These are phyloP conservation scores for Saccharomycopsis guyanensis DNA, from an alignment of 805 yeast species.

Conservation along the genomic window DNA sequence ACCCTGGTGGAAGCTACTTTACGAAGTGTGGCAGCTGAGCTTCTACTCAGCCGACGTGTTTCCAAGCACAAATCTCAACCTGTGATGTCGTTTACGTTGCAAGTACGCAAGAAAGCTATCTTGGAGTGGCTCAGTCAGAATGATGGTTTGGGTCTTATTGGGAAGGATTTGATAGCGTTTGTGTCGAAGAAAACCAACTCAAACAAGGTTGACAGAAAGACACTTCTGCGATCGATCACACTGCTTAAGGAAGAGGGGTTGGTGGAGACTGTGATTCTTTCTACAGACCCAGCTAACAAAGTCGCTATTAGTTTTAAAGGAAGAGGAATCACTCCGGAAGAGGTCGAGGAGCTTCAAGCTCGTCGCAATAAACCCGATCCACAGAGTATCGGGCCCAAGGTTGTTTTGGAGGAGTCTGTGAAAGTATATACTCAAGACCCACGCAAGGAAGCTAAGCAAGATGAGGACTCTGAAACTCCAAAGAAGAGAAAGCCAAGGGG, in stretches of 20 bases:
- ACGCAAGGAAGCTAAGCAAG: not conserved
- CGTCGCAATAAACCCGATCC: not conserved
- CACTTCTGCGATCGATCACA: conserved; percentile 4
- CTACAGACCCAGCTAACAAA: not conserved
- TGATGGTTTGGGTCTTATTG: conserved; percentile 2
- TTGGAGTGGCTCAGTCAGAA: conserved; percentile 5
- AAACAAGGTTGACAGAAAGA: conserved; percentile 6
- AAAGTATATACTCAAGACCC: not conserved
- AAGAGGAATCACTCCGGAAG: not conserved
- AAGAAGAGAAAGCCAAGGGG: not conserved
- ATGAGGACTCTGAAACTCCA: not conserved
- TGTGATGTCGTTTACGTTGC: conserved; percentile 6
- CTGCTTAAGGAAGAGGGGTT: not conserved
- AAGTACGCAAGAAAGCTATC: conserved; percentile 1
- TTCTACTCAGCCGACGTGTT: too few species aligned
- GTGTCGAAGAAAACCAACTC: not conserved
- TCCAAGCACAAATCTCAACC: too few species aligned
- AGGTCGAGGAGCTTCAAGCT: not conserved
- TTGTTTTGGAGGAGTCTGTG: not conserved
- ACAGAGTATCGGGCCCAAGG: not conserved
- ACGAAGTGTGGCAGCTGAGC: not conserved
- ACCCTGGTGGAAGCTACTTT: not conserved
- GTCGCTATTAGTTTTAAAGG: not conserved
- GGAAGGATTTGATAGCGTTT: not conserved
- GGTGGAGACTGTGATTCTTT: not conserved